phyloP scores from a whole-genome alignment of 148 eudicot genomes.

The Spergularia bocconei region DNA sequence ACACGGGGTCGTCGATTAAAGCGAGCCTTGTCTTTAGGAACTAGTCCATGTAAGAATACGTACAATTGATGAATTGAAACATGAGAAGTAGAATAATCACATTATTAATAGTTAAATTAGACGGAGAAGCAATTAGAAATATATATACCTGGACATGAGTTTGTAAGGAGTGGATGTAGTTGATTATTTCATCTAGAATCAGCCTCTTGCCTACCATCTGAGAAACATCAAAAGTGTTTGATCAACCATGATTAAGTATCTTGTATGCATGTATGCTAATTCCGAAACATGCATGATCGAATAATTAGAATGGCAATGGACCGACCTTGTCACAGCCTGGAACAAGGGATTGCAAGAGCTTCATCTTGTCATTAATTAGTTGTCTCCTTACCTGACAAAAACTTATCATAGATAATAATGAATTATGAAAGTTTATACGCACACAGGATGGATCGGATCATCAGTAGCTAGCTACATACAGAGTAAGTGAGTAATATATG shows the following conservation, averaged over 20 bases:
- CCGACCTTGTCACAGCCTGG: conserved; percentile 13
- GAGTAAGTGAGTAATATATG: not conserved
- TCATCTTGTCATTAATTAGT: conserved; percentile 3
- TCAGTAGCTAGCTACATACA: not conserved
- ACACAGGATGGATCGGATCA: not conserved
- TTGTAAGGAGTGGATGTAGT: conserved; percentile 6
- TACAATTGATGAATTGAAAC: no score
- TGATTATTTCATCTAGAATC: conserved; percentile 7
- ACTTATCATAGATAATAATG: not conserved
- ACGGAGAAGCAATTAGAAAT: no score
- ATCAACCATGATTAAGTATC: no score
- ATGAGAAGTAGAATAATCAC: no score
- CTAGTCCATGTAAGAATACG: no score
- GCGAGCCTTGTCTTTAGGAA: no score
- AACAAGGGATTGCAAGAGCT: conserved; percentile 10
- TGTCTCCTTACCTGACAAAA: conserved; percentile 13
- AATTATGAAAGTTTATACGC: not conserved
- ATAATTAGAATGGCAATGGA: not conserved
- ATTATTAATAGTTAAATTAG: no score
- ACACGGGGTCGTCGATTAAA: no score
- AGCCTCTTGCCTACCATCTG: conserved; percentile 2
- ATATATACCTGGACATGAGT: conserved; percentile 3
- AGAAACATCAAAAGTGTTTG: not conserved
- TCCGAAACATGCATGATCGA: no score
- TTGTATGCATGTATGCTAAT: no score